A percentile compares a stretch with the other conserved stretches of the same genome.
Evolutionary conservation across 352 stramenopile genomes (phyloP).

Genomic region (Phytophthora meadii): DNA sequence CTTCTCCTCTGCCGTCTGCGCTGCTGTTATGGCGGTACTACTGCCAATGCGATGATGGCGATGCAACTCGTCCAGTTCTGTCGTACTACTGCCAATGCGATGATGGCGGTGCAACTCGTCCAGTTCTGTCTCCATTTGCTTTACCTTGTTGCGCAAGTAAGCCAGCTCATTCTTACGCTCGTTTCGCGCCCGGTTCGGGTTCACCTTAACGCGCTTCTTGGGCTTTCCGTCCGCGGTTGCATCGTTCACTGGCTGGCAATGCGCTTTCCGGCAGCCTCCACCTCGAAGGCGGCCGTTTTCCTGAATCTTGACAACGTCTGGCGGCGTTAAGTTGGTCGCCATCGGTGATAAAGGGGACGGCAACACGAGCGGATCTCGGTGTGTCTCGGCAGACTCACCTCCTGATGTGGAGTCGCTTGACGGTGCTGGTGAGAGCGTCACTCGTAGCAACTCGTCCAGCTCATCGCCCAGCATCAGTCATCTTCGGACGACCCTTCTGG

Average conservation of each 20-base stretch:
- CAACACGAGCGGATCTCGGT: slow-evolving; percentile 6
- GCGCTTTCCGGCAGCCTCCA: slow-evolving; percentile 5
- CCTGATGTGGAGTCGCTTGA: slow-evolving; percentile 14
- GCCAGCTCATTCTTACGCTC: slow-evolving; percentile 63
- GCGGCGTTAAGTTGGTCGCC: slow-evolving; percentile 7
- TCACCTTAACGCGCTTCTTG: slow-evolving; percentile 32
- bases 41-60: slow-evolving; percentile 10
- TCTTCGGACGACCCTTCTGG: slow-evolving; percentile 7
- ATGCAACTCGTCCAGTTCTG: slow-evolving; percentile 32
- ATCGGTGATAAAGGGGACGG: slow-evolving; percentile 25
- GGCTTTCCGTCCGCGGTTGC: slow-evolving; percentile 2
- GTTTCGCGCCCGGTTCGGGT: slow-evolving; percentile 51
- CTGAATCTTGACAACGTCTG: slow-evolving; percentile 24
- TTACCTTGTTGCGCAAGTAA: slow-evolving; percentile 54
- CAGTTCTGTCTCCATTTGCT: slow-evolving; percentile 49
- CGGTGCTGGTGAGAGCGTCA: slow-evolving; percentile 11
- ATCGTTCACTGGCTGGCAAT: slow-evolving; percentile 2
- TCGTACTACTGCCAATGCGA: too few relatives aligned
- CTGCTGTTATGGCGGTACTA: slow-evolving; percentile 4
- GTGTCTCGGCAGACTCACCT: slow-evolving; percentile 3
- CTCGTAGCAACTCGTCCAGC: slow-evolving; percentile 26
- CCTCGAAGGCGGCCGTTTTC: slow-evolving; percentile 25
- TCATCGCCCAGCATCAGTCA: slow-evolving; percentile 19
- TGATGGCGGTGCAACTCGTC: slow-evolving; percentile 28
- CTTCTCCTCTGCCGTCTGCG: not conserved